Base-by-base conservation (phyloP, 2,329 filamentous ascomycete genomes). In the Fusarium sp. region DNA sequence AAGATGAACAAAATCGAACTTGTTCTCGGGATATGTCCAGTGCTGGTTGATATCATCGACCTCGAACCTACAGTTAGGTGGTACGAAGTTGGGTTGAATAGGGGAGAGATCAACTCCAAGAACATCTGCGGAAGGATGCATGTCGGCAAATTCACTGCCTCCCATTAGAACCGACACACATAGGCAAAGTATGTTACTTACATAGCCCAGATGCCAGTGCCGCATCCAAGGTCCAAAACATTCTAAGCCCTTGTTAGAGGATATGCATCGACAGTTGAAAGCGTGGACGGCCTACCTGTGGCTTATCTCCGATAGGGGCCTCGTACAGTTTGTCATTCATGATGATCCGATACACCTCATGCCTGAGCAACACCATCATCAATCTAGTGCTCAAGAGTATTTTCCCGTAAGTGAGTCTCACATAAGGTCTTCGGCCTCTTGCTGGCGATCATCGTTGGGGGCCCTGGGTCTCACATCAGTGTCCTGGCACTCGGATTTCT, bases 201-300 rank as follows among this genome's bases (percentile, higher is more conserved):
- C 57, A 60, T 60, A 13, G 57, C 79, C 81, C 82, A 83, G 56
- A 81, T 80, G 74, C 82, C 82, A n/a, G 81, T 82, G 42, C 82
- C 82, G 13, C 78, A 80, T 50, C 82, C 82, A 27, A 83, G 63
- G 60, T 83, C 81, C 5, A 84, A 76, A 20, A 79, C 78, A 11
- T 31, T 35, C 69, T 71, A 25, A 8, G 4, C 4, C 50, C 31
- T 33, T 18, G 62, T 56, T n/a, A 63, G 33, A 22, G 6, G 16
- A 14, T 29, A 2, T 6, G 1, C 18, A 52, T 31, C 3, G 4
- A 13, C 10, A 20, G 1, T 18, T 29, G 2, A n/a, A 40, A 2
- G 6, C 1, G 14, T 31, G 1, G 4, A 4, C 2, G 18, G 13
- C n/a, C 0, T 14, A 77, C 74, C 58, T 81, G 74, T 4, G 80